phyloP scores from a whole-genome alignment of 257 asterid genomes.

The Dorcoceras hygrometricum region DNA sequence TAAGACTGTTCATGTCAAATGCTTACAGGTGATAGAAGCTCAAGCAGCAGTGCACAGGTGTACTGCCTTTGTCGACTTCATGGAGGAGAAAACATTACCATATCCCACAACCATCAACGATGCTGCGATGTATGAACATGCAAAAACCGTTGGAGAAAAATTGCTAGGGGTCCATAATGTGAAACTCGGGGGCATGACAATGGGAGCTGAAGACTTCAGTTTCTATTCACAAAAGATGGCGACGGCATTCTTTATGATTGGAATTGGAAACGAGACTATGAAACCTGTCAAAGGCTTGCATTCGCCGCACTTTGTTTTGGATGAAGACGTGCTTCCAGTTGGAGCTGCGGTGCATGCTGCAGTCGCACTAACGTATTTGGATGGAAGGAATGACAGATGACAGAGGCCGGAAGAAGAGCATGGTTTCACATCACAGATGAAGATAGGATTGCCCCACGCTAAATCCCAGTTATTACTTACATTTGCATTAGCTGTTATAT shows the following conservation, averaged over 20 bases:
- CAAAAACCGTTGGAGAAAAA: conserved; percentile 48
- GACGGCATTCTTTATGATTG: conserved; percentile 57
- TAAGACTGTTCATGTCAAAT: neutral
- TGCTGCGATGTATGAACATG: conserved; percentile 56
- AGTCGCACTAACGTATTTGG: conserved; percentile 64
- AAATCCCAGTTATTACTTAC: neutral
- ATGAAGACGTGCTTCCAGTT: conserved; percentile 61
- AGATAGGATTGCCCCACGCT: neutral
- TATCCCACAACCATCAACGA: conserved; percentile 65
- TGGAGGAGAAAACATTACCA: conserved; percentile 47
- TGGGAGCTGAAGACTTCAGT: conserved; percentile 95
- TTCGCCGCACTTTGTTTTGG: conserved; percentile 57
- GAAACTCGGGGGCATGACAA: conserved; percentile 19
- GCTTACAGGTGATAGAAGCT: conserved; percentile 59
- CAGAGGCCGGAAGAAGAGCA: conserved; percentile 3
- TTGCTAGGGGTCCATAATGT: conserved; percentile 59
- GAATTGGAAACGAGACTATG: conserved; percentile 45
- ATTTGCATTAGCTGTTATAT: neutral
- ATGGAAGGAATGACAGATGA: conserved; percentile 13
- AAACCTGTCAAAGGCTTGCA: conserved; percentile 41
- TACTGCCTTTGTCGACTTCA: conserved; percentile 53
- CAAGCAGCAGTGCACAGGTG: conserved; percentile 74
- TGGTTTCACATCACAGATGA: neutral
- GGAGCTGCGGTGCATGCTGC: conserved; percentile 92
- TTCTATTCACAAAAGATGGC: conserved; percentile 63